Evolutionary conservation across 768 basidiomycete genomes (phyloP), one percentile per base, ranked within the genome.

Genomic region (Cystofilobasidium ferigula): DNA sequence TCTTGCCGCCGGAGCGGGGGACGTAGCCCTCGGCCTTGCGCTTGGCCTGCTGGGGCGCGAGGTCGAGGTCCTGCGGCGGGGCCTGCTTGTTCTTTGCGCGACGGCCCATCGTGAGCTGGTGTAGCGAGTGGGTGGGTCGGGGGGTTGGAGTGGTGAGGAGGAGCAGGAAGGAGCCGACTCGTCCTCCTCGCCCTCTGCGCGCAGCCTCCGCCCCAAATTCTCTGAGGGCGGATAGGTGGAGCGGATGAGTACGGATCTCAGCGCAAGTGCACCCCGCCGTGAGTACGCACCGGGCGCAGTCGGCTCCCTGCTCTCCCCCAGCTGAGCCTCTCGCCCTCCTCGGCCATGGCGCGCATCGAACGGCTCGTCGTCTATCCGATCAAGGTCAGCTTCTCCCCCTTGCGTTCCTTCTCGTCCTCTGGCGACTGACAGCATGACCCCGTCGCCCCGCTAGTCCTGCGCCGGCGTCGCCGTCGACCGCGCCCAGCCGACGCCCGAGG

Each of bases 31-130:
- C 64, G 24, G 69, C 63, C 53, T 69, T 65, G 24, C 64, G 61
- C 57, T 66, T 66, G 3, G 43, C 40, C 28, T 26, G 45, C 43
- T 59, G 20, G 24, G 58, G 56, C n/a, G 68, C 34, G 42, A 83
- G 79, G 9, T 61, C 71, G 34, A 87, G 71, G 35, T 87, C 81
- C 64, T 79, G 79, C 0, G 89, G 89, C 14, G 84, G 79, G 1
- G 78, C 81, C 75, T 92, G 89, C 78, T 91, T 91, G 77, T 86
- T 85, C 76, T 87, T 89, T 70, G 88, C 82, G 69, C 88, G 83
- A 73, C 89, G 83, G 69, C 89, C 89, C 89, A 92, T 91, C 1
- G 28, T 67, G 40, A 14, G 8, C 40, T n/a, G 24, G 48, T 51
- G 6, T 24, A 51, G 5, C 4, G 24, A 7, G 28, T 24, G 28